Evolutionary conservation across 139 green algal species (phyloP).

Genomic region (Coelastrella sp.): DNA sequence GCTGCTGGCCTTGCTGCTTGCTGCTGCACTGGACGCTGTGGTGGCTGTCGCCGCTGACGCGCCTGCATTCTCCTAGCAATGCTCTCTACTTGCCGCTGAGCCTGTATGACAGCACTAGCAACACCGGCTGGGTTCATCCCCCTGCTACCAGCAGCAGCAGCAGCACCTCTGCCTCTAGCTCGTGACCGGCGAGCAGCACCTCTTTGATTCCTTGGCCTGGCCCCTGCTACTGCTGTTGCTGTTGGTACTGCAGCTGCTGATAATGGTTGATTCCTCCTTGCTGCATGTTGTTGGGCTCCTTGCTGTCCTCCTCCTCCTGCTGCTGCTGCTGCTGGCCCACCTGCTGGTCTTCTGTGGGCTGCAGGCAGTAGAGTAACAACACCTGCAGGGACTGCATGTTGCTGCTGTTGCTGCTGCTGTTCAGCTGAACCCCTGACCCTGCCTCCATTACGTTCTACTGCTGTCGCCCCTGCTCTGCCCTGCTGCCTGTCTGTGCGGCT

Average conservation of each 20-base stretch:
- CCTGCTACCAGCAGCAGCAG: background rate
- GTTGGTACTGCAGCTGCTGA: background rate
- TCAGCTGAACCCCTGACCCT: background rate
- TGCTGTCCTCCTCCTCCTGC: background rate
- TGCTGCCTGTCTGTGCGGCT: background rate
- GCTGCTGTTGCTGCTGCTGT: slow-evolving; percentile 11
- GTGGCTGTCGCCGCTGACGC: slow-evolving; percentile 3
- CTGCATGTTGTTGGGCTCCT: background rate
- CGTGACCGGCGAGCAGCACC: background rate
- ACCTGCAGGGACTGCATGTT: background rate
- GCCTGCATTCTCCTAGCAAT: background rate
- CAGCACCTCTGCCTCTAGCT: background rate
- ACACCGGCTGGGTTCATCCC: background rate
- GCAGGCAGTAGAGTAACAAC: slow-evolving; percentile 23
- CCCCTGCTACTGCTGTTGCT: slow-evolving; percentile 28
- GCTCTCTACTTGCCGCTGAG: background rate
- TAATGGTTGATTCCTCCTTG: background rate
- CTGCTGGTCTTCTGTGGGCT: background rate
- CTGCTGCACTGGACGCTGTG: background rate
- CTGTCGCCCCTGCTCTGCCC: background rate
- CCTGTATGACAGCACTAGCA: background rate
- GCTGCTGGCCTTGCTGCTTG: background rate
- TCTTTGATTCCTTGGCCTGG: background rate
- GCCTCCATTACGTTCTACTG: background rate
- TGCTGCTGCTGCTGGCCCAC: slow-evolving; percentile 20